Conservation (phyloP, 2,329 filamentous ascomycete species). For the Pseudogymnoascus sp. region DNA sequence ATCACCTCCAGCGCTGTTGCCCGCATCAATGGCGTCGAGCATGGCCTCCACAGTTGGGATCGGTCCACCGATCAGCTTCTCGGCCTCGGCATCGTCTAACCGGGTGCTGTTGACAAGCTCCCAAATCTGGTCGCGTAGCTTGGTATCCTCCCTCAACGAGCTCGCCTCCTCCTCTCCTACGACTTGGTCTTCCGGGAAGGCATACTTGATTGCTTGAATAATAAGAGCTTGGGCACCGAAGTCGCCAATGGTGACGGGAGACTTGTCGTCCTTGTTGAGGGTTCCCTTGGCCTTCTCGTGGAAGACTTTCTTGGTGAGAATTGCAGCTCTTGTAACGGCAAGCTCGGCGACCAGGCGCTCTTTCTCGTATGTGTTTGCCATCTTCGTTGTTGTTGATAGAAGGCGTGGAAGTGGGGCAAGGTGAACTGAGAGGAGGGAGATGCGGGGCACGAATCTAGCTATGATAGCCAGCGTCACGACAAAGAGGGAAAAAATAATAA, state of each 20-base stretch:
- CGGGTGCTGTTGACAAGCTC: slow-evolving; percentile 66
- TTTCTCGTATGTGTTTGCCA: slow-evolving; percentile 50
- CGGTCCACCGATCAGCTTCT: slow-evolving; percentile 62
- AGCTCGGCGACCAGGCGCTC: slow-evolving; percentile 81
- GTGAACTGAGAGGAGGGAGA: slow-evolving; percentile 26
- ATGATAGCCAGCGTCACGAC: slow-evolving; percentile 26
- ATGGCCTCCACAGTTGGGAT: slow-evolving; percentile 59
- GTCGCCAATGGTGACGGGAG: slow-evolving; percentile 94
- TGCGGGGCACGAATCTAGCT: slow-evolving; percentile 23
- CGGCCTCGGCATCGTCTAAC: slow-evolving; percentile 58
- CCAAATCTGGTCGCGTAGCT: slow-evolving; percentile 73
- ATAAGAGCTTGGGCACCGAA: slow-evolving; percentile 97
- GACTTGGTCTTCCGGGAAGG: slow-evolving; percentile 85
- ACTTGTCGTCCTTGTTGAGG: slow-evolving; percentile 88
- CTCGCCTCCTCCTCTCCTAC: slow-evolving; percentile 93
- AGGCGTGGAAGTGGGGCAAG: slow-evolving; percentile 18
- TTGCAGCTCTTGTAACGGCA: slow-evolving; percentile 74
- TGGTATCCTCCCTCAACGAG: slow-evolving; percentile 63
- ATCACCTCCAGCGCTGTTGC: slow-evolving; percentile 62
- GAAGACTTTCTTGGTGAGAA: slow-evolving; percentile 72
- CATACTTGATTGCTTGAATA: slow-evolving; percentile 79
- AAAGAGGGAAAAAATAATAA: slow-evolving; percentile 23
- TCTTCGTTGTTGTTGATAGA: slow-evolving; percentile 25
- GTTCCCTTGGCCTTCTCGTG: slow-evolving; percentile 91
- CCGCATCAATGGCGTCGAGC: slow-evolving; percentile 60